Evolutionary conservation across 2,329 filamentous ascomycete genomes (phyloP), one percentile per base, ranked within the genome.

Genomic region (Fonsecaea erecta): DNA sequence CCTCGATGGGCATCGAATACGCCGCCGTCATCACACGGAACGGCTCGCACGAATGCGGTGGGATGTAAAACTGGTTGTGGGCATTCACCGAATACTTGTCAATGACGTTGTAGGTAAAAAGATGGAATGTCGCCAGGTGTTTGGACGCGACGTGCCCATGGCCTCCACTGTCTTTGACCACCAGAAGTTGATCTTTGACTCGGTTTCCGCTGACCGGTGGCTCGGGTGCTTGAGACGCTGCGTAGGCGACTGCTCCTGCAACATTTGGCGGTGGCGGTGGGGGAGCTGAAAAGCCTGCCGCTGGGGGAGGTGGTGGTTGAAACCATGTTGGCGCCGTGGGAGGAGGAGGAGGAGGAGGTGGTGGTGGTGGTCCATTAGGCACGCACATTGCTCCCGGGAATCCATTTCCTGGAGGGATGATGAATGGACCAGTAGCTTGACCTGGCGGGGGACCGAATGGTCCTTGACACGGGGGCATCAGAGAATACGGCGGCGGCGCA

Each of bases 21-120:
- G 24, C 85, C 85, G 52, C 86, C 84, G 0, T 84, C 84, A 0
- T 82, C 80, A 75, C 88, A 87, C 53, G 79, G 80, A 76, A 88
- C 77, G 68, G 85, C 83, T 69, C 67, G 51, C 54, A 55, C 30
- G 82, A 79, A 0, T 84, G 84, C 0, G 85, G 83, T 65, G 84
- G 81, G 1, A 78, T 74, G 0, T 76, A 66, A 68, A 83, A 65
- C 37, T 67, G 64, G 12, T 54, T 60, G 60, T 79, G 63, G 82
- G 77, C 7, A 71, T 71, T 0, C 37, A 60, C 37, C 26, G 62
- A 26, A 53, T 71, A 71, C 46, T 66, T 70, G 14, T 46, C 52
- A n/a, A 70, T 48, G 24, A 71, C 53, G 43, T 70, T 68, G 35
- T 67, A 18, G 32, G 84, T 83, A 21, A 77, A 77, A 0, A 79